Percentiles rank a stretch among this genome's conserved stretches.
Conservation (phyloP, 176 grass and related monocot genomes). For the Oryza punctata region DNA sequence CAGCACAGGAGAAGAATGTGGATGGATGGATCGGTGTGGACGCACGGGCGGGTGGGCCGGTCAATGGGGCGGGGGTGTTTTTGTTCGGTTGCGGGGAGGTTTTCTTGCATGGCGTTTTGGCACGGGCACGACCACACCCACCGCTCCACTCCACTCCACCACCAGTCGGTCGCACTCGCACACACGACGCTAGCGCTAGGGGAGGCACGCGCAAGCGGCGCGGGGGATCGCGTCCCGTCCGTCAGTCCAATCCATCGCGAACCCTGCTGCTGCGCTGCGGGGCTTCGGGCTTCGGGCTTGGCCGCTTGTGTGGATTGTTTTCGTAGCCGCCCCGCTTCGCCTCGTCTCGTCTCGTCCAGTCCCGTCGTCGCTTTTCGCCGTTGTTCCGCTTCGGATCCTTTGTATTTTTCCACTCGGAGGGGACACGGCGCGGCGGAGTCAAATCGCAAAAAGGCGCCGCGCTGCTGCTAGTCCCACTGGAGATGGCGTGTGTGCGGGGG, state of each 20-base stretch:
- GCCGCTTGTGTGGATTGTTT: background rate
- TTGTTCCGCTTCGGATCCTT: background rate
- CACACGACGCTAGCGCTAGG: too few species aligned
- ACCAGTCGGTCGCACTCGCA: background rate
- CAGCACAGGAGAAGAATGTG: conserved; percentile 9
- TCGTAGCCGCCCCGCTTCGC: background rate
- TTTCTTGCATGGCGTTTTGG: background rate
- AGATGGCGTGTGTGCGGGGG: background rate
- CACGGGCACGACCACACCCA: background rate
- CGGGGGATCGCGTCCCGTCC: background rate
- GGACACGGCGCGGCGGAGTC: conserved; percentile 12
- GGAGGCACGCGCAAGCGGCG: background rate
- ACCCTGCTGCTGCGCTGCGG: background rate
- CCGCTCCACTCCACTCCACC: background rate
- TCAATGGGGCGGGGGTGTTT: conserved; percentile 23
- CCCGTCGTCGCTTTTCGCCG: background rate
- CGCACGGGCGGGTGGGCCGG: background rate
- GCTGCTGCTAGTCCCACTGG: background rate
- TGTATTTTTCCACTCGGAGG: conserved; percentile 32
- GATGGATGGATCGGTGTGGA: background rate
- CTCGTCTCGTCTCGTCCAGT: background rate
- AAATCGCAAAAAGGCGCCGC: background rate
- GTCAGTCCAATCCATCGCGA: background rate
- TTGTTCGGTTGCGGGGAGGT: background rate
- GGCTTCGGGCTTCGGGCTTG: conserved; percentile 34